Base-by-base conservation (phyloP, 2,329 filamentous ascomycete genomes). In the Talaromyces amestolkiae region DNA sequence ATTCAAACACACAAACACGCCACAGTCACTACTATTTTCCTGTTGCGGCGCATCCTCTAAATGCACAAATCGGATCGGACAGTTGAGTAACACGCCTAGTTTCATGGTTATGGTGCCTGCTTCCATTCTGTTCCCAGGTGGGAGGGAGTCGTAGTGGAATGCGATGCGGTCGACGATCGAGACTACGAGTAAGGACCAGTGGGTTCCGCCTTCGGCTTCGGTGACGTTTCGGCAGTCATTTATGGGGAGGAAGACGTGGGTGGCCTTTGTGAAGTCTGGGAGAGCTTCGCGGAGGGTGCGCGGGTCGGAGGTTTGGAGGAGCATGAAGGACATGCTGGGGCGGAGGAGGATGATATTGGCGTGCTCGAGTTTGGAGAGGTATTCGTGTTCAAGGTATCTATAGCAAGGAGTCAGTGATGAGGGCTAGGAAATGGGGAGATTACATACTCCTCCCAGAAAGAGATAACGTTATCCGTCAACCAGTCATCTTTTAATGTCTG, bases 391-490 rank as follows among this genome's bases (percentile, higher is more conserved):
- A 69, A 99, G 88, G 76, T 91, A 93, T 80, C 89, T 81, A 68
- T 15, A 8, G 22, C 35, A 10, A 22, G 54, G 13, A 24, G 17
- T 59, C 41, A 58, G 37, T 53, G 33, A 45, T 53, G 24, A 24
- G 22, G 27, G 33, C 15, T 35, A 47, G 49, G 24, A n/a, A 2
- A n/a, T 2, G 22, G 37, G n/a, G 4, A 33, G 45, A 78, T 82
- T 72, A 31, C 60, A 33, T 88, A 96, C 85, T 98, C 94, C 85
- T 98, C 91, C 94, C 95, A 99, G 76, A 99, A 98, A 60, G 92
- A 90, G 70, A 99, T 98, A 83, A 93, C 91, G 81, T 97, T 97
- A 77, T 99, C 95, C 51, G 94, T 97, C 61, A 99, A 84, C 95
- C 95, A 99, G 83, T 97, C 95, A 78, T 91, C 85, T 79, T 91